Percentiles rank a stretch among this genome's conserved stretches.
Conservation (phyloP, 2,329 filamentous ascomycete species). For the Bipolaris cookei region DNA sequence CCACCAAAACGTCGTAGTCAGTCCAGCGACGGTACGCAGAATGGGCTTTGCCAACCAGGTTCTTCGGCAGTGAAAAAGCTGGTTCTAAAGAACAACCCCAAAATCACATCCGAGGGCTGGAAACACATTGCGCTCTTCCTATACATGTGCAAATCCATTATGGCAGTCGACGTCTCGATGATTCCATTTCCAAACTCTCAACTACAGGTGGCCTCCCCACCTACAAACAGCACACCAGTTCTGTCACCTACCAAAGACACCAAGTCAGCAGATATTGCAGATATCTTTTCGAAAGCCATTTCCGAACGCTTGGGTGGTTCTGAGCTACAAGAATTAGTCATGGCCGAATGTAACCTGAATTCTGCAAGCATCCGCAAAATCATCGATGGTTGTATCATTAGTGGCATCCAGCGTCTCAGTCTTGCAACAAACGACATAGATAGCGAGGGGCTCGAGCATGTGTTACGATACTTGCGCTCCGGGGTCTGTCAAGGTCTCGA, state of each 20-base stretch:
- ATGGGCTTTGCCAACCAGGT: conserved; percentile 27
- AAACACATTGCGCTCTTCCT: conserved; percentile 88
- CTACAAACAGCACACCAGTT: conserved; percentile 18
- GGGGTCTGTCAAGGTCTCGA: conserved; percentile 87
- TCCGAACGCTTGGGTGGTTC: conserved; percentile 76
- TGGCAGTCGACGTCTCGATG: conserved; percentile 84
- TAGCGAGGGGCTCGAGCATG: conserved; percentile 73
- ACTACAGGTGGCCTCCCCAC: conserved; percentile 23
- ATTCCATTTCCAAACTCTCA: conserved; percentile 66
- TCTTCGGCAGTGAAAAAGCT: conserved; percentile 84
- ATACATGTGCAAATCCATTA: conserved; percentile 86
- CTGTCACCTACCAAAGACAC: conserved; percentile 15
- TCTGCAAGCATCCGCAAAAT: conserved; percentile 74
- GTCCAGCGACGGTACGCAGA: conserved; percentile 21
- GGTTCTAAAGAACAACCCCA: conserved; percentile 85
- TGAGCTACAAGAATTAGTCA: conserved; percentile 79
- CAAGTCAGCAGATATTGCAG: conserved; percentile 61
- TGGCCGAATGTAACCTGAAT: conserved; percentile 78
- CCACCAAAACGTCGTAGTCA: conserved; percentile 53
- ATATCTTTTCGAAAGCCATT: conserved; percentile 76
- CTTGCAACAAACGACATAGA: conserved; percentile 83
- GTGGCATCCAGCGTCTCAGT: conserved; percentile 78
- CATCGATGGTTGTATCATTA: conserved; percentile 80
- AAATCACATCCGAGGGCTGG: conserved; percentile 87
- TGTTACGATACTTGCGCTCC: conserved; percentile 76